Percentiles rank a stretch among this genome's conserved stretches.
These are phyloP conservation scores for Thielaviopsis punctulata DNA, from an alignment of 2,329 filamentous ascomycete species.

Conservation along the genomic window DNA sequence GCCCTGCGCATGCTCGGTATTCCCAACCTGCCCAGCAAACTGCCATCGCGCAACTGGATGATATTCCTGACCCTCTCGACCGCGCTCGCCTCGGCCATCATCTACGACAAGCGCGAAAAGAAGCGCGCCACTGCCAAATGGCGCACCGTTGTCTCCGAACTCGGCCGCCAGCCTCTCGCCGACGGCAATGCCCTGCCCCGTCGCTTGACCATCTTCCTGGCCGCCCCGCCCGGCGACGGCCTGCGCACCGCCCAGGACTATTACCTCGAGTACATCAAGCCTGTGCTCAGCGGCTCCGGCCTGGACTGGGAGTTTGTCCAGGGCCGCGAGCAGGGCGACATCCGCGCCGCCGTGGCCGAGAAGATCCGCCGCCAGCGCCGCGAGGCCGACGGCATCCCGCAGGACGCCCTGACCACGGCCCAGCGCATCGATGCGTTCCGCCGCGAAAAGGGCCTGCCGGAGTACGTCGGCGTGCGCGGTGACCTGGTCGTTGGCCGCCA, in stretches of 20 bases:
- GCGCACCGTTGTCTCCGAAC: constrained; percentile 68
- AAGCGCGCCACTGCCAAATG: constrained; percentile 72
- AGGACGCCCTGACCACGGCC: constrained; percentile 30
- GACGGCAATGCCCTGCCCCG: constrained; percentile 55
- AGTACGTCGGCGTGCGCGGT: constrained; percentile 58
- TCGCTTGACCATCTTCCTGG: constrained; percentile 70
- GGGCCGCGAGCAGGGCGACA: constrained; percentile 80
- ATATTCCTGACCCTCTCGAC: constrained; percentile 76
- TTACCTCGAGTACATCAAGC: constrained; percentile 92
- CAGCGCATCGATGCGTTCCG: constrained; percentile 46
- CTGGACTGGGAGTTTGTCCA: constrained; percentile 95
- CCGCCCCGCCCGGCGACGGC: constrained; percentile 73
- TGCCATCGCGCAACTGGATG: constrained; percentile 94
- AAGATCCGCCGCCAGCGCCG: constrained; percentile 57
- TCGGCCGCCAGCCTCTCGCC: constrained; percentile 59
- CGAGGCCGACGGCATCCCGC: constrained; percentile 35
- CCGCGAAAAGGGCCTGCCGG: constrained; percentile 45
- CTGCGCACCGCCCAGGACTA: constrained; percentile 77
- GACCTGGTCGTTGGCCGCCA: constrained; percentile 82
- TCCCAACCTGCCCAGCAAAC: constrained; percentile 62
- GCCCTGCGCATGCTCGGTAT: constrained; percentile 68
- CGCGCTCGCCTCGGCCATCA: constrained; percentile 60
- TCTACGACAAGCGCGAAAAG: constrained; percentile 89
- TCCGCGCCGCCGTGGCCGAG: constrained; percentile 73
- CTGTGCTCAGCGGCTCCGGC: constrained; percentile 72